A percentile compares a stretch with the other conserved stretches of the same genome.
Conservation (phyloP, 2,329 filamentous ascomycete genomes). For the Fusarium fujikuroi region DNA sequence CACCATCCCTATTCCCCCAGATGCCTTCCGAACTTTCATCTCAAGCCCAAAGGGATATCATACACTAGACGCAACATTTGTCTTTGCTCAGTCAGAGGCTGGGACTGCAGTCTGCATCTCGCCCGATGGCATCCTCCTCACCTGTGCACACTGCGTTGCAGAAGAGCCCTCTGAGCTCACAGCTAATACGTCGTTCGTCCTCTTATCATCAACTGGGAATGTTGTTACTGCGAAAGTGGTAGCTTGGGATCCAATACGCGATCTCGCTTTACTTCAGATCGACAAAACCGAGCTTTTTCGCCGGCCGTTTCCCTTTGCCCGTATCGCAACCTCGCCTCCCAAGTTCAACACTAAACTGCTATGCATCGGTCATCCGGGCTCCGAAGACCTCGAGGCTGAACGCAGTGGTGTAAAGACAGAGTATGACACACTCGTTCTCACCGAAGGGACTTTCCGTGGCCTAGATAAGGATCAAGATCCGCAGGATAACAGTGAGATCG, state of each 20-base stretch:
- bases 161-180: constrained; percentile 52
- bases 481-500: constrained; percentile 64
- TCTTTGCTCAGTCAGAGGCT: constrained; percentile 61
- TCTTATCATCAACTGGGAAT: constrained; percentile 56
- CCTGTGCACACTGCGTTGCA: constrained; percentile 63
- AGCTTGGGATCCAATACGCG: constrained; percentile 55
- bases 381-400: constrained; percentile 56
- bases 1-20: constrained; percentile 24
- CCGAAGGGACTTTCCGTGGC: constrained; percentile 55
- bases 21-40: neutral
- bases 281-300: constrained; percentile 38
- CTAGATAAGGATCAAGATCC: constrained; percentile 52
- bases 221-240: constrained; percentile 53
- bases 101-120: constrained; percentile 63
- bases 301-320: constrained; percentile 38
- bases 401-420: constrained; percentile 50
- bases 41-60: neutral
- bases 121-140: constrained; percentile 56
- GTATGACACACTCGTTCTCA: constrained; percentile 61
- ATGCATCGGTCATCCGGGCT: constrained; percentile 51
- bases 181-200: constrained; percentile 47
- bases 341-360: constrained; percentile 38
- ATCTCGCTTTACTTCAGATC: constrained; percentile 60
- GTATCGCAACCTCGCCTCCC: constrained; percentile 29
- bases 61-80: constrained; percentile 48